Evolutionary conservation across 2,329 filamentous ascomycete genomes (phyloP), one percentile per base, ranked within the genome.

Genomic region (Apiospora malaysiana): DNA sequence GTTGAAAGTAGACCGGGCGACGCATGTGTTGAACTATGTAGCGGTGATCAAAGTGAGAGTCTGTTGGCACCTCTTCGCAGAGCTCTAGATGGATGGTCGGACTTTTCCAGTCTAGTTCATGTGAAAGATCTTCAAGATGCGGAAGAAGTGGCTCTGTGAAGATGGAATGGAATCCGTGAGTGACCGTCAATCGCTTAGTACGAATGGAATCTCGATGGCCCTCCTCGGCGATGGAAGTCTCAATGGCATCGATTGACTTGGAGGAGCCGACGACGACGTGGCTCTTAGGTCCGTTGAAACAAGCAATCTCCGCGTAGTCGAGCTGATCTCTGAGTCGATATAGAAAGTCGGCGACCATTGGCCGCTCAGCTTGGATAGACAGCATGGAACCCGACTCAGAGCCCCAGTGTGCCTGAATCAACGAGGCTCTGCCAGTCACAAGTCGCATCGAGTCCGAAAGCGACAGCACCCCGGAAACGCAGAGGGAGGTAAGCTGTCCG

Each of bases 401-500:
- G 70, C 68, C 21, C 72, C 75, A 49, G 75, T 71, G 71, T 47
- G 68, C 70, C 67, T 72, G 40, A 47, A 77, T 72, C 27, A 76
- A 23, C 16, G 47, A n/a, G 0, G 82, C 81, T 4, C 82, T 75
- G 0, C 70, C 74, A 1, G 71, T 63, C 1, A 82, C 75, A 1
- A 81, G 25, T 12, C 46, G 75, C 16, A 84, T 47, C 0, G 79
- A 74, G 47, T 83, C 79, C 4, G 70, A 2, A 0, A 83, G 72
- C 0, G 72, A 75, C 2, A 85, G 68, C 0, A 72, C 70, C 0
- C 79, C 79, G 0, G 81, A 74, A 0, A 84, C 70, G 63, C 81
- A 82, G 0, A 83, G 74, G 0, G 82, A 82, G 0, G 81, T 81
- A 4, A 85, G 75, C 73, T 85, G 79, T 1, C 83, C 83, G 43